Evolutionary conservation across 1,284 basidiomycete species (phyloP).

Genomic region (Rhodotorula sp.): DNA sequence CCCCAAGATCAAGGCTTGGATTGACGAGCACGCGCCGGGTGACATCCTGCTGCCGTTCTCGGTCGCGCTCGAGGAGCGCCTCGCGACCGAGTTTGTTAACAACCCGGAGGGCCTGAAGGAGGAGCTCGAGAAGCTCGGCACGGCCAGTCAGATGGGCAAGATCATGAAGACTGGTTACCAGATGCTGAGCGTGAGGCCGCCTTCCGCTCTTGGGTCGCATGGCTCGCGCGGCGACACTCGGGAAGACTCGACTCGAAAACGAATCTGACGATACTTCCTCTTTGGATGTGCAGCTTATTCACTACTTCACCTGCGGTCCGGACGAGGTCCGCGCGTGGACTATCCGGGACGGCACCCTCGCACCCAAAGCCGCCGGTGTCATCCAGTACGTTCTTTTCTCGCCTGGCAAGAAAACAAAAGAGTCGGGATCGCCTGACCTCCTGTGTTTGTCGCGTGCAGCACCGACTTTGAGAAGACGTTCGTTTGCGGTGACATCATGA

Average conservation of each 20-base stretch:
- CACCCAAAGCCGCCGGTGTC: conserved; percentile 95
- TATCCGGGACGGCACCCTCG: conserved; percentile 87
- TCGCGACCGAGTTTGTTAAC: conserved; percentile 62
- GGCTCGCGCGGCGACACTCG: no score
- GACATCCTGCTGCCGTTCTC: conserved; percentile 97
- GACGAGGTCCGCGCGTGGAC: conserved; percentile 99
- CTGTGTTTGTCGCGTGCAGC: conserved; percentile 50
- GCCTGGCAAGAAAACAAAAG: no score
- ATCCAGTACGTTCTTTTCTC: conserved; percentile 73
- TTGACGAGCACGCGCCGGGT: conserved; percentile 94
- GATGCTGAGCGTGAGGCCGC: conserved; percentile 67
- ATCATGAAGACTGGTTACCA: conserved; percentile 90
- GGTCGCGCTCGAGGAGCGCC: conserved; percentile 89
- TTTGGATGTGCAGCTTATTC: conserved; percentile 64
- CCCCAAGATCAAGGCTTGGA: conserved; percentile 97
- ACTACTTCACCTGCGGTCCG: conserved; percentile 95
- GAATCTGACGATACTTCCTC: not conserved
- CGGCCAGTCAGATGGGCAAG: conserved; percentile 73
- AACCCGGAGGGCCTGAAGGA: conserved; percentile 61
- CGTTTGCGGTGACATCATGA: conserved; percentile 99
- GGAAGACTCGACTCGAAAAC: not conserved
- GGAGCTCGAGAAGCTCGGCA: conserved; percentile 71
- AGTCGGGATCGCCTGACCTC: not conserved
- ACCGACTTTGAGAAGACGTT: conserved; percentile 97
- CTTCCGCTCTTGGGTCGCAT: no score